Percentiles rank a stretch among this genome's conserved stretches.
phyloP scores from a whole-genome alignment of 2,329 filamentous ascomycete species.

The Alternaria arbusti region DNA sequence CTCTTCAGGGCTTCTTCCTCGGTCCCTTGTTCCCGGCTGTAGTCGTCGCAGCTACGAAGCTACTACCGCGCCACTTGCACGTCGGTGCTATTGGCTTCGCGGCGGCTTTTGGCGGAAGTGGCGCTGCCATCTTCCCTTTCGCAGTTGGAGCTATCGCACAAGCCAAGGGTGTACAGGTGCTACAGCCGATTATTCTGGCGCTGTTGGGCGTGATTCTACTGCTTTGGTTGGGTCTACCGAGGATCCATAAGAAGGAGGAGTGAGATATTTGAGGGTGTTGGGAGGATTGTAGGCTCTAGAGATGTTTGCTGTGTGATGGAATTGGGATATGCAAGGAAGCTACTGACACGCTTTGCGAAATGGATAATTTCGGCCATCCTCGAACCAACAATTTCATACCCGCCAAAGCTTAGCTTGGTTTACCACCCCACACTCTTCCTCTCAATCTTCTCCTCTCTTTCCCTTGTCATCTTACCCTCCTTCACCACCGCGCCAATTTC shows the following conservation, averaged over 20 bases:
- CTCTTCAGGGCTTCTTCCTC: conserved; percentile 78
- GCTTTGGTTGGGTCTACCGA: conserved; percentile 60
- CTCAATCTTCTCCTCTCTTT: rapidly evolving
- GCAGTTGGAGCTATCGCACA: conserved; percentile 73
- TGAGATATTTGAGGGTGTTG: conserved; percentile 4
- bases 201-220: conserved; percentile 58
- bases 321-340: background rate
- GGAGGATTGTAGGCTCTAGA: background rate
- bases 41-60: conserved; percentile 74
- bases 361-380: background rate
- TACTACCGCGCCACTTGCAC: conserved; percentile 75
- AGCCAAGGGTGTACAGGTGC: conserved; percentile 63
- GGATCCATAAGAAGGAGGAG: conserved; percentile 53
- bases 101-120: conserved; percentile 76
- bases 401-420: background rate
- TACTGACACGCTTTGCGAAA: background rate
- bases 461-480: background rate
- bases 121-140: conserved; percentile 71
- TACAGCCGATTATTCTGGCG: conserved; percentile 66
- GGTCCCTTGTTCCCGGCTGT: conserved; percentile 80
- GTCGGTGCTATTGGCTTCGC: conserved; percentile 83
- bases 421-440: background rate
- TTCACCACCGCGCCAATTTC: background rate
- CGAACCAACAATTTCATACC: background rate
- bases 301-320: background rate